Base-by-base conservation (phyloP, 2,329 filamentous ascomycete species). In the Aaosphaeria arxii region DNA sequence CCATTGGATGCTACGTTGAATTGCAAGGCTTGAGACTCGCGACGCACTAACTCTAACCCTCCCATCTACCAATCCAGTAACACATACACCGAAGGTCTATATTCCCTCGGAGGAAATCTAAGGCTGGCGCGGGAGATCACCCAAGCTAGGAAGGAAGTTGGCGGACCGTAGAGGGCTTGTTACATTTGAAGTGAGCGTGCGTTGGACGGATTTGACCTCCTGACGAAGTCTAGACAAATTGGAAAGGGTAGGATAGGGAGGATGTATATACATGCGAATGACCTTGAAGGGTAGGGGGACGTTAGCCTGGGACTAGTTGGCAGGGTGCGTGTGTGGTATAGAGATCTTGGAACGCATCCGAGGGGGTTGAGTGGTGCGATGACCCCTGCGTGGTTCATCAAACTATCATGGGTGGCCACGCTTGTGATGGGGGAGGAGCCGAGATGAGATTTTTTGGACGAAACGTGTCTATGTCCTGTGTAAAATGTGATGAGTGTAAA, bases 111-210 rank as follows among this genome's bases (percentile, higher is more conserved):
- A 9, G 42, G 43, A 38, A 40, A 24, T 24, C 3, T 53, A 50
- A 43, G 53, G 49, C 38, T 32, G 30, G 41, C 28, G 43, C 59
- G 59, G 62, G 45, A 58, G 51, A 58, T 54, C 54, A 52, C 41
- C 62, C 62, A 42, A 59, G 56, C 57, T 52, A 54, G 58, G 59
- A 57, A 67, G 54, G 52, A 59, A 42, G 47, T 29, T 43, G 43
- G 29, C 51, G 40, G 46, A 42, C 53, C 43, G 48, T 7, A 30
- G 17, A 24, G 17, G 17, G 17, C 17, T 24, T 24, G 17, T 31
- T 30, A 46, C 40, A 46, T 11, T 39, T 30, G 44, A 29, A 44
- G 30, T 36, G 33, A 51, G 52, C 52, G 55, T 64, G 17, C 17
- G 17, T 24, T 24, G 17, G 17, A 24, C 17, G 17, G 62, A 48